Evolutionary conservation across 495 filamentous ascomycete species (phyloP), one percentile per base, ranked within the genome.

Genomic region (Oleoguttula mirabilis): DNA sequence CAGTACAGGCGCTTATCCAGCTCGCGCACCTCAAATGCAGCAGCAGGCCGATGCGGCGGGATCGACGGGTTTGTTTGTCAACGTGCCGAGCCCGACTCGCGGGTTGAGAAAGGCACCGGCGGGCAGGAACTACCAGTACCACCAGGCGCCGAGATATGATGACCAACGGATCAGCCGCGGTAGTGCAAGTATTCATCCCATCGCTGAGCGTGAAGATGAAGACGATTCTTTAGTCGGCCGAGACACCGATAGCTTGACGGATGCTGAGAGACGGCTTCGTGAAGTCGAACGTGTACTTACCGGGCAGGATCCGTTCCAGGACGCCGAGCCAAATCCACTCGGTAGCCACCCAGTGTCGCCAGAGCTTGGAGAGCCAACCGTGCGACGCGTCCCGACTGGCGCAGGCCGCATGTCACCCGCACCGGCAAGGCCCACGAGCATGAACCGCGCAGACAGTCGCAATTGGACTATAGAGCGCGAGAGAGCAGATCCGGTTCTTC

Each of bases 161-260:
- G 72, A 74, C 30, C 60, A 67, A 23, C 61, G 62, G 32, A 63
- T 64, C 12, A 48, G 43, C 21, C 65, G 68, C 19, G 60, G 60
- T 4, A 61, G 66, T 22, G 69, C 72, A 16, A 59, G 65, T 28
- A 79, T 79, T 15, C 73, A 77, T 46, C 70, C 75, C 3, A 83
- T 84, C 55, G 67, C 76, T n/a, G 80, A 85, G 59, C 68, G 70
- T 0, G 77, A 82, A 38, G 86, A 93, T 30, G 83, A 87, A 37
- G 76, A 73, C 22, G 57, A 67, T 8, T 58, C 56, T 17, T 39
- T 59, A 52, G 47, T 55, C 50, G 54, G 15, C 7, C 25, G 36
- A 47, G 23, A 16, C 14, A 21, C 7, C 3, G 30, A 33, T 14
- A 16, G 19, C 12, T 19, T 52, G 14, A 46, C 36, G 14, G 54